Percentiles rank a stretch among this genome's conserved stretches.
These are phyloP conservation scores for Galeopsis tetrahit DNA, from an alignment of 257 asterid species.

Conservation along the genomic window DNA sequence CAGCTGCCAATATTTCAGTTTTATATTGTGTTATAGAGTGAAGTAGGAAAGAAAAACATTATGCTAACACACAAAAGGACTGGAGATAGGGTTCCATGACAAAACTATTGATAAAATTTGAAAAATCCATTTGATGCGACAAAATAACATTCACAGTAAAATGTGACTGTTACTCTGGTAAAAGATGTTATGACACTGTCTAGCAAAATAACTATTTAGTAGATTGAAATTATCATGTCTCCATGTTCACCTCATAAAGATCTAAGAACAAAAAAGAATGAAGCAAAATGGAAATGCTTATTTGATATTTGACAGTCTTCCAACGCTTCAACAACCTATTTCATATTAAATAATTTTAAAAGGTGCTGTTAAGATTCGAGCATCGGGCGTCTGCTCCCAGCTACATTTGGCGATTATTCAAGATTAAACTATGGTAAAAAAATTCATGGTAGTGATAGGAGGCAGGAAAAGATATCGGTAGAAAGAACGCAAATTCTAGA, in stretches of 20 bases:
- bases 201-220: slow-evolving; percentile 7
- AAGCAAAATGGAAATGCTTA: neutral
- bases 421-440: neutral
- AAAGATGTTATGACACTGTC: slow-evolving; percentile 2
- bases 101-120: neutral
- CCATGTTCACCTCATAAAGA: slow-evolving; percentile 8
- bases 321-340: slow-evolving; percentile 16
- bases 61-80: neutral
- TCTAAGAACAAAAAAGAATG: neutral
- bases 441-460: slow-evolving; percentile 16
- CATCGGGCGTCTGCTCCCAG: neutral
- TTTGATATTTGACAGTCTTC: slow-evolving; percentile 15
- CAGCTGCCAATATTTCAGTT: slow-evolving; percentile 5
- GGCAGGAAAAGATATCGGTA: slow-evolving; percentile 3
- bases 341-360: neutral
- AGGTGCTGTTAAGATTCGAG: slow-evolving; percentile 3
- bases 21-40: neutral
- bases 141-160: neutral
- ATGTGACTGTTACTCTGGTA: neutral
- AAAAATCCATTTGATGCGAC: neutral
- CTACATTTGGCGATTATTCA: slow-evolving; percentile 26
- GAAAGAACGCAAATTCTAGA: slow-evolving; percentile 12
- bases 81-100: neutral
- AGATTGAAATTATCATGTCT: neutral
- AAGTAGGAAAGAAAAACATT: neutral